phyloP scores from a whole-genome alignment of 768 basidiomycete genomes.

The Mycena rebaudengoi region DNA sequence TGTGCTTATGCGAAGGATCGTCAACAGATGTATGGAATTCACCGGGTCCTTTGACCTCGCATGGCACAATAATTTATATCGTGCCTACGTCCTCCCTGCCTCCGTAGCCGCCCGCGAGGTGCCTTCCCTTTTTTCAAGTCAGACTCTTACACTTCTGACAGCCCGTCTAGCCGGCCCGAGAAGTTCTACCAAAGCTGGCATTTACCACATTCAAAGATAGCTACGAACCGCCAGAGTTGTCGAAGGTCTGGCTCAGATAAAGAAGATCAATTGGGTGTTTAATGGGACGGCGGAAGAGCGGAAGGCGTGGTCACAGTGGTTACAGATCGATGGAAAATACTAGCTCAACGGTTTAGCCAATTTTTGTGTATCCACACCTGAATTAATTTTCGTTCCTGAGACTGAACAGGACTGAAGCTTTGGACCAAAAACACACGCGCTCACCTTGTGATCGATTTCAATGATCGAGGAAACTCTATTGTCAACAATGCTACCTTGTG shows the following conservation, averaged over 20 bases:
- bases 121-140: conserved; percentile 16
- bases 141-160: not conserved
- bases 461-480: no score
- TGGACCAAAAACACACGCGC: no score
- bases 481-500: no score
- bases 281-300: conserved; percentile 78
- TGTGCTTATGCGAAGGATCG: not conserved
- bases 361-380: no score
- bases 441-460: no score
- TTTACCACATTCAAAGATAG: conserved; percentile 64
- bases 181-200: conserved; percentile 65
- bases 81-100: conserved; percentile 70
- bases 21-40: conserved; percentile 75
- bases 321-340: conserved; percentile 82
- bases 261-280: conserved; percentile 82
- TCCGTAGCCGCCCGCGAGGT: conserved; percentile 54
- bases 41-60: conserved; percentile 81
- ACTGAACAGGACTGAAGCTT: no score
- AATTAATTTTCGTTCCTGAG: no score
- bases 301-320: conserved; percentile 84
- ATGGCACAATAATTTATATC: conserved; percentile 94
- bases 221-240: conserved; percentile 70
- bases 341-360: no score
- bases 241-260: conserved; percentile 82
- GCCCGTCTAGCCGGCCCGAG: conserved; percentile 52